These are phyloP conservation scores for Evernia prunastri DNA, from an alignment of 495 filamentous ascomycete genomes.

Conservation along the genomic window DNA sequence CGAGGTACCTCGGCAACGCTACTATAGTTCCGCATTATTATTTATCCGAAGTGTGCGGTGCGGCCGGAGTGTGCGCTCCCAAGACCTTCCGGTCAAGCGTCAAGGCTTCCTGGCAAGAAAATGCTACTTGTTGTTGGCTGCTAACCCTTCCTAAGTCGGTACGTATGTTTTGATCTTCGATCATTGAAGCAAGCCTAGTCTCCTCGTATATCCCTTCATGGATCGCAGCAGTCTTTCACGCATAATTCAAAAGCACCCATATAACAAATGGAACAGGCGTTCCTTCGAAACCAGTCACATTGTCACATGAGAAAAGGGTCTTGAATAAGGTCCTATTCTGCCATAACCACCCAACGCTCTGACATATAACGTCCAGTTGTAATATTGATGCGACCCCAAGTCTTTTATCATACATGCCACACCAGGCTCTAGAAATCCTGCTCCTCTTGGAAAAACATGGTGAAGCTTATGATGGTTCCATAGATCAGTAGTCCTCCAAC, in stretches of 20 bases:
- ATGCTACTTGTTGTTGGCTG: neutral
- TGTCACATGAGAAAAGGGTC: neutral
- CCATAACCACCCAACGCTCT: neutral
- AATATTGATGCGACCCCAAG: neutral
- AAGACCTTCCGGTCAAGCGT: too few species aligned
- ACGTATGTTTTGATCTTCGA: neutral
- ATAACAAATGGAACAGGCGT: neutral
- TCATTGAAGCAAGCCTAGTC: neutral
- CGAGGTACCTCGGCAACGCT: too few species aligned
- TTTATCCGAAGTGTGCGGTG: too few species aligned
- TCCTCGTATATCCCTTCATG: neutral
- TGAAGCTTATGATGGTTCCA: constrained; percentile 94
- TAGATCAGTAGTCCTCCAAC: constrained; percentile 91
- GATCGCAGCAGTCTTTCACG: neutral
- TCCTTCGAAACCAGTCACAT: neutral
- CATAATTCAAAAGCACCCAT: neutral
- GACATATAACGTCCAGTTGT: neutral
- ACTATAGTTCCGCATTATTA: too few species aligned
- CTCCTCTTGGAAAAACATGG: constrained; percentile 96
- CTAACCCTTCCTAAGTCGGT: neutral
- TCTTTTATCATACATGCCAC: constrained; percentile 8
- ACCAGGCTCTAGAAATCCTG: constrained; percentile 58
- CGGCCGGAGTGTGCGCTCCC: too few species aligned
- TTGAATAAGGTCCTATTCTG: neutral
- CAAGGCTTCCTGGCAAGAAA: neutral